A percentile compares a stretch with the other conserved stretches of the same genome.
phyloP scores from a whole-genome alignment of 108 stramenopile genomes.

The Cyclotella cryptica region DNA sequence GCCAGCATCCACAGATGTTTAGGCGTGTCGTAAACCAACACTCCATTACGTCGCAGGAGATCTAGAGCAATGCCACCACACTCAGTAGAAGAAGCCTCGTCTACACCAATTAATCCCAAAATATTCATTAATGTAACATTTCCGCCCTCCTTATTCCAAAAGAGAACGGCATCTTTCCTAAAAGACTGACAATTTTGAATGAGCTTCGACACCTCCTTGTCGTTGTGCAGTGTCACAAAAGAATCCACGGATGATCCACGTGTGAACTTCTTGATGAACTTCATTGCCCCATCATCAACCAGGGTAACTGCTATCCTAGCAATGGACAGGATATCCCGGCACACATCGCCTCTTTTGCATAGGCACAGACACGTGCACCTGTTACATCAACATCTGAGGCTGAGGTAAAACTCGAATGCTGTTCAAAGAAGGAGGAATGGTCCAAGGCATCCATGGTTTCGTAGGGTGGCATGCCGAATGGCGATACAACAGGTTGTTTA shows the following conservation, averaged over 20 bases:
- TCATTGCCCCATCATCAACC: too few relatives aligned
- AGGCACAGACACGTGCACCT: not conserved
- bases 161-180: not conserved
- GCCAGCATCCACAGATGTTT: not conserved
- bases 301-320: too few relatives aligned
- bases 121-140: not conserved
- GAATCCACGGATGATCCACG: too few relatives aligned
- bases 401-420: not conserved
- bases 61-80: constrained; percentile 1
- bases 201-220: not conserved
- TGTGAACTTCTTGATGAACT: too few relatives aligned
- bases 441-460: not conserved
- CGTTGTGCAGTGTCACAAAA: too few relatives aligned
- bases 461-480: constrained; percentile 1
- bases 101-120: constrained; percentile 11
- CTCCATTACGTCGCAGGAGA: not conserved
- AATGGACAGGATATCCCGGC: too few relatives aligned
- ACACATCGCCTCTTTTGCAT: not conserved
- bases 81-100: not conserved
- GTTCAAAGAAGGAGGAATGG: not conserved
- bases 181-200: not conserved
- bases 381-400: not conserved
- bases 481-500: not conserved
- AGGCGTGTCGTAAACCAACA: not conserved
- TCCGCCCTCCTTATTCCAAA: constrained; percentile 1